phyloP scores from a whole-genome alignment of 2,329 filamentous ascomycete genomes.

The Colletotrichum godetiae region DNA sequence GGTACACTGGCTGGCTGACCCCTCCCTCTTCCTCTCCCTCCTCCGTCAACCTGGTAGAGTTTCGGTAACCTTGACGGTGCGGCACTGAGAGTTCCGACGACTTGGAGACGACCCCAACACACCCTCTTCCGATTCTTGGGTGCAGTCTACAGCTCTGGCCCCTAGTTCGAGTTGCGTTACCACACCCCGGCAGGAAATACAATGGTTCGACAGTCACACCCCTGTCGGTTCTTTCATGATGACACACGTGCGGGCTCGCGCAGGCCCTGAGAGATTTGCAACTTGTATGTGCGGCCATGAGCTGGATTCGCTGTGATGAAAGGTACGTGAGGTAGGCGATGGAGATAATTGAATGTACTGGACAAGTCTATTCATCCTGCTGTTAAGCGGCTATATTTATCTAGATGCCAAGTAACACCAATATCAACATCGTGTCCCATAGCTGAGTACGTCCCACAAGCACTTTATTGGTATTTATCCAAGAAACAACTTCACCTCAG shows the following conservation, averaged over 20 bases:
- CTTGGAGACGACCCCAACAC: conserved; percentile 8
- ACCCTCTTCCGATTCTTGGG: not conserved
- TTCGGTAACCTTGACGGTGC: not conserved
- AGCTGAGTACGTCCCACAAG: not conserved
- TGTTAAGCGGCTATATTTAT: not conserved
- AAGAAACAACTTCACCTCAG: not conserved
- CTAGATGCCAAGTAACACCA: not conserved
- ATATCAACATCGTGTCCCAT: not conserved
- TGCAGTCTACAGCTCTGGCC: not conserved
- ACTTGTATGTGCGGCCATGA: not conserved
- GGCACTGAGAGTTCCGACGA: not conserved
- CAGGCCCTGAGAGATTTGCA: not conserved
- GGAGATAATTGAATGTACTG: not conserved
- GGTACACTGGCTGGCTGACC: not conserved
- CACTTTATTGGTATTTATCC: not conserved
- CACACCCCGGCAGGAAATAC: not conserved
- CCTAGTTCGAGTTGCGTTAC: conserved; percentile 7
- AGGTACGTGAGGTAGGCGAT: not conserved
- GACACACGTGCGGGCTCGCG: not conserved
- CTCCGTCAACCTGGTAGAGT: not conserved
- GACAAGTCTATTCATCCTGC: not conserved
- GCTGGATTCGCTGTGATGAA: not conserved
- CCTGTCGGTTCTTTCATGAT: conserved; percentile 6
- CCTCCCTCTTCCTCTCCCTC: not conserved
- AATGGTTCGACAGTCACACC: not conserved